Conservation (phyloP, 2,329 filamentous ascomycete genomes). For the Truncatella angustata region DNA sequence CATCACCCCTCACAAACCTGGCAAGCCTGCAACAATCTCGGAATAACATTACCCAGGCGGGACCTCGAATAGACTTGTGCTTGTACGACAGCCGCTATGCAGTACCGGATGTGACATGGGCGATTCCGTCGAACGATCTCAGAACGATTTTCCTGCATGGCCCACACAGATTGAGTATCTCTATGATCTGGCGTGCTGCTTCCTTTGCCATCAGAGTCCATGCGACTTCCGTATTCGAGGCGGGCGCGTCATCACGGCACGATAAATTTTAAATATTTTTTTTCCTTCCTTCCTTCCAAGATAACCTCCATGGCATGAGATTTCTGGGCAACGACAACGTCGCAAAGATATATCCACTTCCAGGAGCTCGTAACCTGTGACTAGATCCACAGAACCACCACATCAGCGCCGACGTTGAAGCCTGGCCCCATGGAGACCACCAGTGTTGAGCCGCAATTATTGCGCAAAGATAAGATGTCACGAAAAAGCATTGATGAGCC, state of each 20-base stretch:
- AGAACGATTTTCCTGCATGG: conserved; percentile 1
- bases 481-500: neutral
- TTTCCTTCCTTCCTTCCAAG: neutral
- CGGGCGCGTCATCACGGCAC: neutral
- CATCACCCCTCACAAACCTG: neutral
- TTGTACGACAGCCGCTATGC: neutral
- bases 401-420: neutral
- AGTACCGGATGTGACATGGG: conserved; percentile 4
- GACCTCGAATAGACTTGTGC: neutral
- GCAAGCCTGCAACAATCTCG: neutral
- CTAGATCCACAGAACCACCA: neutral
- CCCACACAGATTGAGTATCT: no score
- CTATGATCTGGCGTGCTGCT: no score
- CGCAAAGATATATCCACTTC: conserved; percentile 1
- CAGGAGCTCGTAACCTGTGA: neutral
- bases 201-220: no score
- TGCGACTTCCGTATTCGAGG: neutral
- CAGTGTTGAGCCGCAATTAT: conserved; percentile 4
- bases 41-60: neutral
- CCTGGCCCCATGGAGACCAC: neutral
- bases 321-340: neutral
- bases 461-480: conserved; percentile 5
- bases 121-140: conserved; percentile 4
- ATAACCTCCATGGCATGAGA: neutral
- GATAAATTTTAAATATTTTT: no score